These are phyloP conservation scores for Neolentinus lepideus DNA, from an alignment of 1,284 basidiomycete genomes.

Conservation along the genomic window DNA sequence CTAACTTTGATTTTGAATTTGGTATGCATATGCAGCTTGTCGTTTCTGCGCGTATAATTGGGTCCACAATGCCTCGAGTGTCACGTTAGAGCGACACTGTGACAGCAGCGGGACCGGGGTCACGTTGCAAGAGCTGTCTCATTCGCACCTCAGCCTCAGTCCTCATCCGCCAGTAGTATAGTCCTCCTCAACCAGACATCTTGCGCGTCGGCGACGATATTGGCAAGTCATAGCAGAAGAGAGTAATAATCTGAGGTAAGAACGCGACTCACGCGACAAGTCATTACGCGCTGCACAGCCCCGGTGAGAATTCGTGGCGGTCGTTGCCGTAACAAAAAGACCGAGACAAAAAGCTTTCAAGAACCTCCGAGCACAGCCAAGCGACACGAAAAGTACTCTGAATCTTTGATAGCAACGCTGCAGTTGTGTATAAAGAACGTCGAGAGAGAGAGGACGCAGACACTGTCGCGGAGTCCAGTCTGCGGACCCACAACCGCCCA, in stretches of 20 bases:
- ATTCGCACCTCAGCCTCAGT: no score
- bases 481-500: background rate
- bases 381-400: background rate
- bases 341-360: background rate
- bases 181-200: no score
- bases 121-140: no score
- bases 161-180: no score
- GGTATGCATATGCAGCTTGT: no score
- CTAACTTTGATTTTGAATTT: no score
- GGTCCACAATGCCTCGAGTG: no score
- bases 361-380: background rate
- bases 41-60: no score
- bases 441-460: background rate
- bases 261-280: no score
- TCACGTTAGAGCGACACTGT: no score
- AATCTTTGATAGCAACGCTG: background rate
- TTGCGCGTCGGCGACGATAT: background rate
- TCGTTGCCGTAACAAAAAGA: background rate
- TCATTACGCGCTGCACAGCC: background rate
- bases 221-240: background rate
- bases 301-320: background rate
- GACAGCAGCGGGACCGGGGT: no score
- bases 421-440: background rate
- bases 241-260: background rate
- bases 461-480: background rate